Percentiles rank a stretch among this genome's conserved stretches.
Conservation (phyloP, 495 filamentous ascomycete genomes). For the Annulohypoxylon nitens region DNA sequence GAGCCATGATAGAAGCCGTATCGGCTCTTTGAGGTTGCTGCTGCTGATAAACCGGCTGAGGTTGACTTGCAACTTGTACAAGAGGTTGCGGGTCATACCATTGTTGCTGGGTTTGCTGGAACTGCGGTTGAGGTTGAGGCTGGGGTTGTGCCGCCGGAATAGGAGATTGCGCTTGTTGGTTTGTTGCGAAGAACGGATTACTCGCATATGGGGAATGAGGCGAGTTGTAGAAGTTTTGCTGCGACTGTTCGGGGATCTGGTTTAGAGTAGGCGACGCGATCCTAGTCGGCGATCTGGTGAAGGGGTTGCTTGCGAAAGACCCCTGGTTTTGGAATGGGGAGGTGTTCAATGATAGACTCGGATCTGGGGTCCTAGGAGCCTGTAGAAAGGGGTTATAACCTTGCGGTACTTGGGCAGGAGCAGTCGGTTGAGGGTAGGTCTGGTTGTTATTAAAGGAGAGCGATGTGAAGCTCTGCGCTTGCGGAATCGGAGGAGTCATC, state of each 20-base stretch:
- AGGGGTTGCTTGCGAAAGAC: constrained; percentile 57
- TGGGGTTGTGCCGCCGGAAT: constrained; percentile 54
- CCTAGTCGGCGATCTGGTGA: constrained; percentile 61
- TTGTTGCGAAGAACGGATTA: constrained; percentile 68
- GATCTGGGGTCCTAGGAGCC: constrained; percentile 48
- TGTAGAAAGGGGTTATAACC: constrained; percentile 78
- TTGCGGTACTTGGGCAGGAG: constrained; percentile 53
- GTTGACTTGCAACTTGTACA: constrained; percentile 25
- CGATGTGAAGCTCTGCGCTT: constrained; percentile 65
- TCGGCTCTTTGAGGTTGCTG: constrained; percentile 64
- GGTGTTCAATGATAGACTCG: constrained; percentile 58
- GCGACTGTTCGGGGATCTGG: constrained; percentile 65
- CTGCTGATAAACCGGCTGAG: constrained; percentile 44
- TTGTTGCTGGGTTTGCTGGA: constrained; percentile 53
- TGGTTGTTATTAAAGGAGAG: constrained; percentile 61
- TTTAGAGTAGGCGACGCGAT: constrained; percentile 60
- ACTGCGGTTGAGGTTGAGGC: constrained; percentile 50
- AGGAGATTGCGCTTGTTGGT: constrained; percentile 52
- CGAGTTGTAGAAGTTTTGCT: constrained; percentile 62
- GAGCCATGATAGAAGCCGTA: constrained; percentile 87
- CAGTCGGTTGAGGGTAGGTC: constrained; percentile 60
- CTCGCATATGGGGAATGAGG: constrained; percentile 55
- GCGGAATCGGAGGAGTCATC: constrained; percentile 69
- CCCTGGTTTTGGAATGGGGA: constrained; percentile 47
- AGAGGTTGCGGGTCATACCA: constrained; percentile 50